These are phyloP conservation scores for Tolypocladium nubicola DNA, from an alignment of 2,329 filamentous ascomycete genomes.

Conservation along the genomic window DNA sequence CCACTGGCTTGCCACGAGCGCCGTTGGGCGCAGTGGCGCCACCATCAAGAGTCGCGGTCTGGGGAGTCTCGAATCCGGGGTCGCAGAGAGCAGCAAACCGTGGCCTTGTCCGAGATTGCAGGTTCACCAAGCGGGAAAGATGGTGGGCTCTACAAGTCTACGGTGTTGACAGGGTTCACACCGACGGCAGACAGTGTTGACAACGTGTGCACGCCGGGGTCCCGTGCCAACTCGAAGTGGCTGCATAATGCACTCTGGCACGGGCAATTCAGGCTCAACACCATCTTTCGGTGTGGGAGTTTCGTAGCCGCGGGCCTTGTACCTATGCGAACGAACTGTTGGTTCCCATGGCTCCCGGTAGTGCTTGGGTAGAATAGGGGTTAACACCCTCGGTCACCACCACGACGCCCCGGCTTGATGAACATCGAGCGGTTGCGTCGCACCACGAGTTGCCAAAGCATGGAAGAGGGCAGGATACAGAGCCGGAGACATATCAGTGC, in stretches of 20 bases:
- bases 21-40: not conserved
- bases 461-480: not conserved
- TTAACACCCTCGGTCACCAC: not conserved
- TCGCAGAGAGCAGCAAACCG: not conserved
- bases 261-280: not conserved
- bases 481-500: not conserved
- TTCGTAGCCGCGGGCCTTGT: not conserved
- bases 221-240: not conserved
- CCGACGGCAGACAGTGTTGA: not conserved
- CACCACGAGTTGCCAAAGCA: not conserved
- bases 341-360: too few species aligned
- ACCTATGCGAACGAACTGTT: not conserved
- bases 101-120: not conserved
- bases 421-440: too few species aligned
- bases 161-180: not conserved
- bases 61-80: not conserved
- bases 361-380: not conserved
- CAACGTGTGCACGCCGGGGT: not conserved
- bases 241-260: not conserved
- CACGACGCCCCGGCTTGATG: not conserved
- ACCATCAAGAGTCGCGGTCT: not conserved
- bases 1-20: not conserved
- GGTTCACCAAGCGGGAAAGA: not conserved
- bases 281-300: not conserved
- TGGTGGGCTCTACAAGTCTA: not conserved